Evolutionary conservation across 768 basidiomycete genomes (phyloP).

Genomic region (Rhodotorula diobovata): DNA sequence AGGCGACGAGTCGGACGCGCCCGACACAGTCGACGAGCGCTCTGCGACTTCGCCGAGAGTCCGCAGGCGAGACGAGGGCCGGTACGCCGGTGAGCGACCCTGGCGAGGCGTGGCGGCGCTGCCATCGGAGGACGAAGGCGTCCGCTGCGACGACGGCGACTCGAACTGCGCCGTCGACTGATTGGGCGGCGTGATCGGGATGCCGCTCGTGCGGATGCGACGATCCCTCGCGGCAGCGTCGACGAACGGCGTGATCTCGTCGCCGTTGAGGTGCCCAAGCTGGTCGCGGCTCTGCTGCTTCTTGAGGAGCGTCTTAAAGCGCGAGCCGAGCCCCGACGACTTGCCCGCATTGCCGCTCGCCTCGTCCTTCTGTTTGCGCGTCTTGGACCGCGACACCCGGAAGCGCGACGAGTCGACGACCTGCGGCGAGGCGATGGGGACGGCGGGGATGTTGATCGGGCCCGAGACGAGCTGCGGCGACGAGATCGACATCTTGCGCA

Average conservation of each 20-base stretch:
- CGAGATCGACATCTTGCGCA: constrained; percentile 33
- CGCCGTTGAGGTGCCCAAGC: constrained; percentile 33
- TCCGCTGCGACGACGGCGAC: neutral
- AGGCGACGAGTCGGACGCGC: neutral
- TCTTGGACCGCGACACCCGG: constrained; percentile 3
- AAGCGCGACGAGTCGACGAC: neutral
- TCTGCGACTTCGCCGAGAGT: constrained; percentile 8
- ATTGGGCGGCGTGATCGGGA: constrained; percentile 24
- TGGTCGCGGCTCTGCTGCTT: constrained; percentile 30
- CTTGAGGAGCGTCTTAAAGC: constrained; percentile 37
- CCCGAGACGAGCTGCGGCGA: constrained; percentile 35
- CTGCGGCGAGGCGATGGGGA: constrained; percentile 25
- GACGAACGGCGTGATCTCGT: constrained; percentile 38
- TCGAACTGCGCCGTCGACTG: constrained; percentile 15
- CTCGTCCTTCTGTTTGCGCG: constrained; percentile 8
- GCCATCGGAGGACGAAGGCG: neutral
- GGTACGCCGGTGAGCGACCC: neutral
- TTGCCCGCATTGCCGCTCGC: neutral
- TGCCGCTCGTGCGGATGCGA: neutral
- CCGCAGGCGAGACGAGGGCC: neutral
- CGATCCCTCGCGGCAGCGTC: neutral
- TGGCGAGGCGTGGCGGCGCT: neutral
- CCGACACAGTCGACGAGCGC: neutral
- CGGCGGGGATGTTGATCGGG: constrained; percentile 32
- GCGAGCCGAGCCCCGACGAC: constrained; percentile 17